phyloP scores from a whole-genome alignment of 192 early-diverging fungal species.

The Piromyces finnis region DNA sequence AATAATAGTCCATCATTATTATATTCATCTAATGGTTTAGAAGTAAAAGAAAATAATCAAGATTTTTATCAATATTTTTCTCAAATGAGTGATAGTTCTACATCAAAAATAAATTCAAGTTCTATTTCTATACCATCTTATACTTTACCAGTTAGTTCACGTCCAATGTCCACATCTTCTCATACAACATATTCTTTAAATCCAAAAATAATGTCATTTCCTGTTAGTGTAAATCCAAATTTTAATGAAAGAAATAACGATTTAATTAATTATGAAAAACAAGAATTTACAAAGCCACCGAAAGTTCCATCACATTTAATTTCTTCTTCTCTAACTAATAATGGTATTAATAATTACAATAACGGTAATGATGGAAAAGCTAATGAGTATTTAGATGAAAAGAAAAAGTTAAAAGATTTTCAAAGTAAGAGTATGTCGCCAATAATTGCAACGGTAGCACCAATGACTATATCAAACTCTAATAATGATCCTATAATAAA shows the following conservation, averaged over 20 bases:
- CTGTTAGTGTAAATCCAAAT: neutral
- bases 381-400: neutral
- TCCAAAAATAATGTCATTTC: neutral
- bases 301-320: neutral
- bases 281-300: neutral
- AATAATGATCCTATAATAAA: neutral
- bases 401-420: neutral
- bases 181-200: neutral
- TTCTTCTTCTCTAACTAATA: neutral
- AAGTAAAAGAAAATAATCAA: neutral
- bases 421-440: neutral
- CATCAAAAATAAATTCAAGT: neutral
- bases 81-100: neutral
- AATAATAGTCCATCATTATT: neutral
- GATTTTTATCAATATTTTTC: neutral
- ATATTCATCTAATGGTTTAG: neutral
- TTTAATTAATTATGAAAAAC: neutral
- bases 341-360: neutral
- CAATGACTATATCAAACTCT: neutral
- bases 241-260: neutral
- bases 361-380: neutral
- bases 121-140: neutral
- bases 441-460: neutral
- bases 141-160: neutral
- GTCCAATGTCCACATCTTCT: neutral